Evolutionary conservation across 306 rosid species (phyloP), one percentile per base, ranked within the genome.

Genomic region (Prunus mongolica): DNA sequence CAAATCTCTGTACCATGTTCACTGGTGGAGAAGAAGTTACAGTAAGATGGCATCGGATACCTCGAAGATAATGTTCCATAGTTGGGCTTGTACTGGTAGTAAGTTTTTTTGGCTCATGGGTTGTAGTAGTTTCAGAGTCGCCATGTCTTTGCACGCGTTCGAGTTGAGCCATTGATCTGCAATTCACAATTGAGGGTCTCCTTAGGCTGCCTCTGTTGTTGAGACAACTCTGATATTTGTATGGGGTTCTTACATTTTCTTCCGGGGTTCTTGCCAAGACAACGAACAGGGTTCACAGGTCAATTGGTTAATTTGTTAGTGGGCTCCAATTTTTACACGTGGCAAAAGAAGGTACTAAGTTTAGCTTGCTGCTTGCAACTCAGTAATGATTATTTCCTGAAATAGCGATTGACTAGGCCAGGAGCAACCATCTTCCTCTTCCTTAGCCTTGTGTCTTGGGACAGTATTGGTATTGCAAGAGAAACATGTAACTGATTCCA

Each of bases 11-110:
- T 47, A 8, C 15, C 52, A 47, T 10, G 2, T 60, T 62, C 45
- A 62, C 0, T 6, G 44, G 20, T 62, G 67, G 20, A 12, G 67
- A 15, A 41, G 19, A 41, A 41, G 46, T 45, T 12, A 67, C 6
- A 46, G 72, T 20, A 67, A 46, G 52, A 55, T 9, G 67, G 12
- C 24, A 73, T 41, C 44, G 6, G 76, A 56, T 88, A 93, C 98
- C 98, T 86, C 90, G 85, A 57, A 89, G 86, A 71, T 89, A 84
- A 71, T 89, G 95, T 82, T 91, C 91, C 78, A 89, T 54, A 63
- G 93, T 84, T 14, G 86, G 77, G 67, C 71, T 58, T 24, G 54
- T 12, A 49, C 69, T 77, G 69, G 56, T 14, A 19, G 75, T 45
- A 28, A 30, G 24, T 30, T 51, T 70, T 70, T 34, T 32, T 0